Conservation (phyloP, 2,329 filamentous ascomycete genomes). For the Penicillium sp. region DNA sequence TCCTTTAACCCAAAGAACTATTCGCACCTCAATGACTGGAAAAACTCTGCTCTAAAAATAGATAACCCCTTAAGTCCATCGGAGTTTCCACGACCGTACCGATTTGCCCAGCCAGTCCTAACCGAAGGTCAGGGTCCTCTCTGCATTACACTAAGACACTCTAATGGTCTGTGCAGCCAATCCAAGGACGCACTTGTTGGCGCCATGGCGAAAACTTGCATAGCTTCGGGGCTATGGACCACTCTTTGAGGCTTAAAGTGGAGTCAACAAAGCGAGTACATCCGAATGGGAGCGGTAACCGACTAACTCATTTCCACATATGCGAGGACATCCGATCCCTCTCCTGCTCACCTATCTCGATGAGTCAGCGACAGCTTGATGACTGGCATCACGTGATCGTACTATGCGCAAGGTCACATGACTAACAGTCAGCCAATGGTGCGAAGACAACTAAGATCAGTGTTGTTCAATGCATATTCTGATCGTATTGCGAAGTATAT, state of each 20-base stretch:
- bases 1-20: neutral
- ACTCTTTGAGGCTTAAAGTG: neutral
- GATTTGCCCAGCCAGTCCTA: neutral
- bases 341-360: too few relatives aligned
- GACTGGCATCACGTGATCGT: too few relatives aligned
- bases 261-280: neutral
- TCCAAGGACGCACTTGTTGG: neutral
- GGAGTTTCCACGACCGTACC: slow-evolving; percentile 3
- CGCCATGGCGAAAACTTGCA: neutral
- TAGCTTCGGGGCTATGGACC: neutral
- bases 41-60: slow-evolving; percentile 12
- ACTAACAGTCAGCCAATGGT: too few relatives aligned
- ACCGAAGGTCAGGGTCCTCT: neutral
- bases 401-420: too few relatives aligned
- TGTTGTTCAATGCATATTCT: too few relatives aligned
- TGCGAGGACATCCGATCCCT: neutral
- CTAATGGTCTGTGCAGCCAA: neutral
- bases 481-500: too few relatives aligned
- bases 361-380: too few relatives aligned
- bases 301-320: neutral
- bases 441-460: too few relatives aligned
- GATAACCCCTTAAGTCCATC: slow-evolving; percentile 6
- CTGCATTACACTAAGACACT: neutral
- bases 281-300: neutral
- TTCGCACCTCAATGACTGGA: neutral